A percentile compares a stretch with the other conserved stretches of the same genome.
phyloP scores from a whole-genome alignment of 805 yeast genomes.

The Hanseniaspora lachancei region DNA sequence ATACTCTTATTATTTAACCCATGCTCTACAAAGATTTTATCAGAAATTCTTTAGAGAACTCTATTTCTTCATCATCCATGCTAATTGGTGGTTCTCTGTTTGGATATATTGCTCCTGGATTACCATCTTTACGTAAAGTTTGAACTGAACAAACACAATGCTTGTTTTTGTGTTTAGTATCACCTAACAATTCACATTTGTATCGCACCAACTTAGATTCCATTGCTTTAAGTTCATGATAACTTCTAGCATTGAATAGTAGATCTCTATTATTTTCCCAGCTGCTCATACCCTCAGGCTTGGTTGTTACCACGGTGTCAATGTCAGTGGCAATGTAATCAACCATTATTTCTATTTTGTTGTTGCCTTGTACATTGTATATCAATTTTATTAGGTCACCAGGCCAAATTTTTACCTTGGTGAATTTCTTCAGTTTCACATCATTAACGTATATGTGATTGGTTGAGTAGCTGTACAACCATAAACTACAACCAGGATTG shows the following conservation, averaged over 20 bases:
- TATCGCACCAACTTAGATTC: background rate
- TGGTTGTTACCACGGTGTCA: background rate
- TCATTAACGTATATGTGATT: conserved; percentile 67
- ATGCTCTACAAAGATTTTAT: background rate
- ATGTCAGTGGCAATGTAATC: background rate
- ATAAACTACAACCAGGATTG: conserved; percentile 54
- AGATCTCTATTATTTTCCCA: background rate
- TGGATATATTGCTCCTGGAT: background rate
- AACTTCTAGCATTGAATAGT: background rate
- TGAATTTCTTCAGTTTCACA: conserved; percentile 43
- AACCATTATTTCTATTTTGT: background rate
- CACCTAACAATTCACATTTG: background rate
- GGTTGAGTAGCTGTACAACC: conserved; percentile 70
- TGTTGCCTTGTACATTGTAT: conserved; percentile 34
- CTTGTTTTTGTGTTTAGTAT: background rate
- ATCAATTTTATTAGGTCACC: conserved; percentile 59
- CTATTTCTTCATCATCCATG: conserved; percentile 5
- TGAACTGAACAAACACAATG: background rate
- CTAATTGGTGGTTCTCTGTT: background rate
- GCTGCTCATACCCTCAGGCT: background rate
- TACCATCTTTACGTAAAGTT: background rate
- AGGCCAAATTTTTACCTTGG: conserved; percentile 46
- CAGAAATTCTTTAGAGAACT: background rate
- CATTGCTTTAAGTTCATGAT: background rate
- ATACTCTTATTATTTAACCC: no score